These are phyloP conservation scores for Biancaea sappan DNA, from an alignment of 306 rosid genomes.

Conservation along the genomic window DNA sequence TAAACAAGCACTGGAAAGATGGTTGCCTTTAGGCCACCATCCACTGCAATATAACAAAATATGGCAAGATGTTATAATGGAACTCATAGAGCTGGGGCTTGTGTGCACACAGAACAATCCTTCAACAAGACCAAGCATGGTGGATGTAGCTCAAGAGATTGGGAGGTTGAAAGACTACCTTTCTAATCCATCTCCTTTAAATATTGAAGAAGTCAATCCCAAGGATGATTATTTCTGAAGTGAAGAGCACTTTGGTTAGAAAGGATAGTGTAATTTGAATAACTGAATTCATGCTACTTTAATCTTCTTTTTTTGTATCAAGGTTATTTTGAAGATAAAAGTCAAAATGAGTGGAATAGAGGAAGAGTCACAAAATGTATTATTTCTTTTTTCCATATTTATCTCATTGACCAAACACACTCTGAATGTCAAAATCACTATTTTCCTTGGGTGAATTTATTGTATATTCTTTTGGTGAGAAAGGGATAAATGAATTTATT, in stretches of 20 bases:
- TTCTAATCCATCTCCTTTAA: constrained; percentile 41
- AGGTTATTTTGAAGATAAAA: background rate
- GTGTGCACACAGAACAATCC: constrained; percentile 79
- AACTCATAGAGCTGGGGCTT: constrained; percentile 78
- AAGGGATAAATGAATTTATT: no score
- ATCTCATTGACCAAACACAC: background rate
- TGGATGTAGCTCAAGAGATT: constrained; percentile 73
- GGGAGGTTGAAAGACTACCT: constrained; percentile 72
- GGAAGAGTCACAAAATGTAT: background rate
- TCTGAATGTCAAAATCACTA: background rate
- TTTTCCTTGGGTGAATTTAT: background rate
- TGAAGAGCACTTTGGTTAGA: background rate
- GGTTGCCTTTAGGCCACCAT: constrained; percentile 28
- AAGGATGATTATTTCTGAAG: constrained; percentile 8
- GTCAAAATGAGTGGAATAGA: background rate
- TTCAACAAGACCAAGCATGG: constrained; percentile 79
- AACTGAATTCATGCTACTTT: background rate
- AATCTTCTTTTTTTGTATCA: background rate
- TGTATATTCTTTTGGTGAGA: background rate
- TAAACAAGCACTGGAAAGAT: constrained; percentile 57
- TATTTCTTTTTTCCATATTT: background rate
- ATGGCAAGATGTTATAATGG: constrained; percentile 60
- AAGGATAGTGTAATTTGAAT: constrained; percentile 10
- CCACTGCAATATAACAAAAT: constrained; percentile 36
- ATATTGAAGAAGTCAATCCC: constrained; percentile 30